These are phyloP conservation scores for Monilinia laxa DNA, from an alignment of 2,329 filamentous ascomycete species.

Conservation along the genomic window DNA sequence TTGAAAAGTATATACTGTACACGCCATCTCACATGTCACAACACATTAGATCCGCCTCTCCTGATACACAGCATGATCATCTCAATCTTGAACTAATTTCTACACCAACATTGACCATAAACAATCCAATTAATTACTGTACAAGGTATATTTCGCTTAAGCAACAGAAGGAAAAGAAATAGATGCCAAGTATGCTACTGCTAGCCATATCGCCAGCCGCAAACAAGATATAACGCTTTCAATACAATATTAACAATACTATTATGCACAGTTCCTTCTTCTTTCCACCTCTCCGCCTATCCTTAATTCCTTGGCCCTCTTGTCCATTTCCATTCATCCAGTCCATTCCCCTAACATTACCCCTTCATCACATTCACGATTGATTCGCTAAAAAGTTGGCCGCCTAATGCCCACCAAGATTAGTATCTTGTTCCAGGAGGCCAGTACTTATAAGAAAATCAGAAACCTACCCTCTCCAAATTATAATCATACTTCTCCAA, in stretches of 20 bases:
- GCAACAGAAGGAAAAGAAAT: neutral
- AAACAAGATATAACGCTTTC: constrained; percentile 7
- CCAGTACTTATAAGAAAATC: neutral
- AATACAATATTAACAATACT: constrained; percentile 9
- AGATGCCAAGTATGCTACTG: neutral
- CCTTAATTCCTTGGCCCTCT: no score
- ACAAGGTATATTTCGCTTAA: neutral
- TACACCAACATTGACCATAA: neutral
- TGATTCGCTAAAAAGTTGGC: constrained; percentile 16
- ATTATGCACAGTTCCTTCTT: constrained; percentile 12
- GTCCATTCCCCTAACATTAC: neutral
- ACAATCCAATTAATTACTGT: constrained; percentile 1
- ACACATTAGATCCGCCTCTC: neutral
- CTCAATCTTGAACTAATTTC: neutral
- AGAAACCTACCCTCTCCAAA: constrained; percentile 75
- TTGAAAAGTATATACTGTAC: no score
- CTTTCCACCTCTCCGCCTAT: neutral
- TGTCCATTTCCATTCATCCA: neutral
- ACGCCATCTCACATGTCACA: no score
- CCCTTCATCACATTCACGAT: neutral
- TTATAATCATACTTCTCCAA: constrained; percentile 97
- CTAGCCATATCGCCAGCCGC: neutral
- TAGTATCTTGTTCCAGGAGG: neutral
- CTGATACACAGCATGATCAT: neutral
- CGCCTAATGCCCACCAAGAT: neutral